Evolutionary conservation across 2,329 filamentous ascomycete genomes (phyloP).

Genomic region (Diaporthe sp.): DNA sequence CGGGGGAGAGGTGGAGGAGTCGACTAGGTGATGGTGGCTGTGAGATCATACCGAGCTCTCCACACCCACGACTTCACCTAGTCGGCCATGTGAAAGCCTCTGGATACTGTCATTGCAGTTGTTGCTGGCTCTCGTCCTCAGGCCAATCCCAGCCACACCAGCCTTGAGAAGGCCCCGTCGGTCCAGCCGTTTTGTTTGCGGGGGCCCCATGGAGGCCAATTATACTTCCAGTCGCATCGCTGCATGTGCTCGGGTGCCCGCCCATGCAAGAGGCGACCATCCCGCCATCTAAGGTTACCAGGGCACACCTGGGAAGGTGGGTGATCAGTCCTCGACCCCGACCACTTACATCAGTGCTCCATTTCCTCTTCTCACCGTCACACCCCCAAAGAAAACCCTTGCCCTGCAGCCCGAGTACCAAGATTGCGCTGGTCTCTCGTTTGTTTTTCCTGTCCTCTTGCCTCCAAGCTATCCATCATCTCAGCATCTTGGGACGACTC

Average conservation of each 20-base stretch:
- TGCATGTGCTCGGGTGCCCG: conserved; percentile 19
- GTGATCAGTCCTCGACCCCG: conserved; percentile 24
- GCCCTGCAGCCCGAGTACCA: neutral
- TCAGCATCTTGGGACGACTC: conserved; percentile 16
- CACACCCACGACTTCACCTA: neutral
- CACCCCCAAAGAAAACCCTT: conserved; percentile 11
- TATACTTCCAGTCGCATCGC: conserved; percentile 16
- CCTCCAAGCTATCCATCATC: conserved; percentile 12
- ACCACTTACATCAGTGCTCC: conserved; percentile 28
- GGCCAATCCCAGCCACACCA: conserved; percentile 18
- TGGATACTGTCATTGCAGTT: neutral
- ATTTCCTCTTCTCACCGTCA: conserved; percentile 18
- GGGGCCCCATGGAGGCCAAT: conserved; percentile 9
- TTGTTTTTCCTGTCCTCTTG: conserved; percentile 8
- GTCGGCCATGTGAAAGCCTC: conserved; percentile 12
- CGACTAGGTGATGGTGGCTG: neutral
- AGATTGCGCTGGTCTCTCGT: neutral
- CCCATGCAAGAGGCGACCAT: conserved; percentile 25
- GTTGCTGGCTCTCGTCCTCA: conserved; percentile 6
- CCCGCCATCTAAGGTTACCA: conserved; percentile 14
- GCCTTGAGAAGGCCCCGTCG: neutral
- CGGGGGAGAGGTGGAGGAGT: conserved; percentile 17
- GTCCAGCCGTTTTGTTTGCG: neutral
- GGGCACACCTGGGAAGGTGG: conserved; percentile 12
- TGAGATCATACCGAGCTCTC: conserved; percentile 35